A percentile compares a stretch with the other conserved stretches of the same genome.
Conservation (phyloP, 176 grass and related monocot genomes). For the Eleusine coracana region DNA sequence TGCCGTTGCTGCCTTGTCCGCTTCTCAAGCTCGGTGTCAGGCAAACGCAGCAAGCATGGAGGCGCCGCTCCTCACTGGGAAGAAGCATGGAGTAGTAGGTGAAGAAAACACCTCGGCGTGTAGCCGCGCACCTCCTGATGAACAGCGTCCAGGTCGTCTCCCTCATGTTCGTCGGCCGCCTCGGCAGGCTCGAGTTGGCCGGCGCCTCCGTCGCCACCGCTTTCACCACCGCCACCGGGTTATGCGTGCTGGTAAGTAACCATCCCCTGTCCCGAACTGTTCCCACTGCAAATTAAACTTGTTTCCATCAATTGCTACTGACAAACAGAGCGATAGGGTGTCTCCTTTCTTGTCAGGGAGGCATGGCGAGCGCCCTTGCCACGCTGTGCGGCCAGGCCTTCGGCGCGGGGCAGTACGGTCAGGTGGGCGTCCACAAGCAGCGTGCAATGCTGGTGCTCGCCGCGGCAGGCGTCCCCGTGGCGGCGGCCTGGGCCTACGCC, state of each 20-base stretch:
- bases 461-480: constrained; percentile 30
- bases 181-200: constrained; percentile 19
- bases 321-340: no score
- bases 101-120: background rate
- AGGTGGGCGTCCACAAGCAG: constrained; percentile 53
- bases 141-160: constrained; percentile 9
- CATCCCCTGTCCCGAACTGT: background rate
- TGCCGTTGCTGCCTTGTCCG: no score
- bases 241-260: background rate
- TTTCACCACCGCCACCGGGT: constrained; percentile 24
- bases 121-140: background rate
- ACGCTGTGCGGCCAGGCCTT: constrained; percentile 52
- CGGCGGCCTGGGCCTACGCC: constrained; percentile 21
- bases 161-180: constrained; percentile 31
- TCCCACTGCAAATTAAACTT: background rate
- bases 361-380: background rate
- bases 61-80: no score
- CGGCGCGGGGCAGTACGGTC: constrained; percentile 38
- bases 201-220: constrained; percentile 22
- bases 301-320: no score
- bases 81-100: background rate
- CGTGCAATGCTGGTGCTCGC: constrained; percentile 45
- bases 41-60: no score
- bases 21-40: no score
- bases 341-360: background rate